Evolutionary conservation across 2,329 filamentous ascomycete genomes (phyloP).

Genomic region (Parafenestella ontariensis): DNA sequence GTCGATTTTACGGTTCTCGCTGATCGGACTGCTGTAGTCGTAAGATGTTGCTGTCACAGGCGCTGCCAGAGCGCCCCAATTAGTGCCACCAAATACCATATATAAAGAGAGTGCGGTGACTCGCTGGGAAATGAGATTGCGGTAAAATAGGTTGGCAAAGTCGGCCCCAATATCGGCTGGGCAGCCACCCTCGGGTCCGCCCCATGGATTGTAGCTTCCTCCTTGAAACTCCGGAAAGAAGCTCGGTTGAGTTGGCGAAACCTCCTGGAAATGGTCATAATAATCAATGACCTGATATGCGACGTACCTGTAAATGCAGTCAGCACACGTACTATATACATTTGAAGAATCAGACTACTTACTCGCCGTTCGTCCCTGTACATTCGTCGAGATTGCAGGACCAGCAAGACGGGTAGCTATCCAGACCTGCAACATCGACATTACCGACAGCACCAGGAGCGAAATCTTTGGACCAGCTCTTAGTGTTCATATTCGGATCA

Average conservation of each 20-base stretch:
- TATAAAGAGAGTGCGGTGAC: constrained; percentile 68
- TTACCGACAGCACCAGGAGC: constrained; percentile 60
- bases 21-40: constrained; percentile 69
- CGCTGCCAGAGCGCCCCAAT: constrained; percentile 66
- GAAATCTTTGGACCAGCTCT: constrained; percentile 68
- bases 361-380: constrained; percentile 64
- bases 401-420: constrained; percentile 65
- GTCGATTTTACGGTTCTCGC: constrained; percentile 64
- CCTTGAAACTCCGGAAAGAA: constrained; percentile 68
- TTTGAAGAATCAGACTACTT: neutral
- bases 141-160: constrained; percentile 70
- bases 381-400: constrained; percentile 69
- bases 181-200: constrained; percentile 64
- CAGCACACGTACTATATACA: too few relatives aligned
- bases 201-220: constrained; percentile 68
- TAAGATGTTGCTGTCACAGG: constrained; percentile 68
- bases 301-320: constrained; percentile 49
- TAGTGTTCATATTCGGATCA: constrained; percentile 65
- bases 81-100: constrained; percentile 71
- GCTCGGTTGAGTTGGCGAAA: constrained; percentile 55
- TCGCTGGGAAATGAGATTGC: constrained; percentile 66
- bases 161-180: constrained; percentile 62
- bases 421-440: constrained; percentile 61
- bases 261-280: constrained; percentile 56
- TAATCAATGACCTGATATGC: constrained; percentile 61